Evolutionary conservation across 1,284 basidiomycete genomes (phyloP), one percentile per base, ranked within the genome.

Genomic region (Cryptococcus amylolentus): DNA sequence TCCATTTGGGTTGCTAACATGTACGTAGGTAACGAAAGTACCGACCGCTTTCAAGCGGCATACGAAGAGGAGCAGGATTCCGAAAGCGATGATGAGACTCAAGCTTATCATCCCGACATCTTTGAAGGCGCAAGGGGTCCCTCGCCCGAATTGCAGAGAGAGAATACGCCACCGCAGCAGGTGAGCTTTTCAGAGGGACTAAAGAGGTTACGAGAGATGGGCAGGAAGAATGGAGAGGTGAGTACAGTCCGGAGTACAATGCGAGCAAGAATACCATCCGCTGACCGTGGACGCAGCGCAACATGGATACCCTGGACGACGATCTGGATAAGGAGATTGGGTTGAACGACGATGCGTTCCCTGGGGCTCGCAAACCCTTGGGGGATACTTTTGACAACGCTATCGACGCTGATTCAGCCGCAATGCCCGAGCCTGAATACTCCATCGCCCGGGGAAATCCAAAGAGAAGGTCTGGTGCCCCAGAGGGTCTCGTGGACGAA

Each of bases 11-110:
- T 13, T 7, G 18, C 16, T 9, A 5, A 26, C 20, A 46, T 37
- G 18, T 18, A 39, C n/a, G 2, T 38, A 67, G 66, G 58, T 12
- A 66, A 65, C 50, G 71, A 72, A 38, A 56, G 41, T 8, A 35
- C 31, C 31, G 10, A 73, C 71, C 47, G 67, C 57, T 10, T 73
- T 73, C 57, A 18, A 48, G 7, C 9, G 55, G 54, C 52, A 0
- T 72, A 72, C 44, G 61, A 69, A 9, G 52, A 60, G 16, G 67
- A 67, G 47, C 60, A 70, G 13, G 67, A 65, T 9, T 61, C 62
- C 0, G 72, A 73, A 38, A 60, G 66, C 35, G 72, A 72, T 18
- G 61, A 68, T 10, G 67, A 67, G 10, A 73, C 71, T 12, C 6
- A 46, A 46, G 44, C n/a, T 7, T 46, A 26, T 20, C 6, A 23